Percentiles rank a stretch among this genome's conserved stretches.
Conservation (phyloP, 495 filamentous ascomycete genomes). For the Trichoderma erinaceum region DNA sequence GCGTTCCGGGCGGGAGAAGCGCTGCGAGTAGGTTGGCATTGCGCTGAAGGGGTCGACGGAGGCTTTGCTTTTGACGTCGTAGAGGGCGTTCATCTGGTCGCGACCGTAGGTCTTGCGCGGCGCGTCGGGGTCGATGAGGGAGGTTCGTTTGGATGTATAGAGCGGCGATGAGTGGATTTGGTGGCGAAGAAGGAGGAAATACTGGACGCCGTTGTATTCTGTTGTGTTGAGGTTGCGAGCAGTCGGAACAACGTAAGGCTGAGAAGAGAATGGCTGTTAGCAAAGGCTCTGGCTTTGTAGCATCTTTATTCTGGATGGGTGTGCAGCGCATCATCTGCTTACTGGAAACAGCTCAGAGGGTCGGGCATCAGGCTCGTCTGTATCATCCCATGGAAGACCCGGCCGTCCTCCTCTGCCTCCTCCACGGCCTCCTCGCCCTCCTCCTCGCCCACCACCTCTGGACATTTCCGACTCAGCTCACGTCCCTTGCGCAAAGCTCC, state of each 20-base stretch:
- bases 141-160: slow-evolving; percentile 40
- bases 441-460: slow-evolving; percentile 17
- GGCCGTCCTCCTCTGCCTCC: slow-evolving; percentile 30
- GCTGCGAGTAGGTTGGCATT: slow-evolving; percentile 45
- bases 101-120: slow-evolving; percentile 37
- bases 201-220: slow-evolving; percentile 38
- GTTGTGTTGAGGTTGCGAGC: slow-evolving; percentile 31
- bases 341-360: slow-evolving; percentile 41
- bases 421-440: slow-evolving; percentile 31
- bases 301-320: background rate
- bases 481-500: background rate
- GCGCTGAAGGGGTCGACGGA: slow-evolving; percentile 46
- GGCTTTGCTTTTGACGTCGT: slow-evolving; percentile 39
- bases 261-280: background rate
- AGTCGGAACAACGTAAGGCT: slow-evolving; percentile 38
- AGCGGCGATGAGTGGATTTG: slow-evolving; percentile 43
- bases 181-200: slow-evolving; percentile 42
- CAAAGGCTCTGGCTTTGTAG: background rate
- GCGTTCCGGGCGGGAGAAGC: slow-evolving; percentile 37
- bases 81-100: slow-evolving; percentile 45
- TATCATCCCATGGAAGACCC: slow-evolving; percentile 29
- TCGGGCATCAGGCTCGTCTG: slow-evolving; percentile 33
- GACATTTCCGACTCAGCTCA: slow-evolving; percentile 3
- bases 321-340: slow-evolving; percentile 9
- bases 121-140: slow-evolving; percentile 18